phyloP scores from a whole-genome alignment of 2,329 filamentous ascomycete species.

The Coniochaeta ligniaria region DNA sequence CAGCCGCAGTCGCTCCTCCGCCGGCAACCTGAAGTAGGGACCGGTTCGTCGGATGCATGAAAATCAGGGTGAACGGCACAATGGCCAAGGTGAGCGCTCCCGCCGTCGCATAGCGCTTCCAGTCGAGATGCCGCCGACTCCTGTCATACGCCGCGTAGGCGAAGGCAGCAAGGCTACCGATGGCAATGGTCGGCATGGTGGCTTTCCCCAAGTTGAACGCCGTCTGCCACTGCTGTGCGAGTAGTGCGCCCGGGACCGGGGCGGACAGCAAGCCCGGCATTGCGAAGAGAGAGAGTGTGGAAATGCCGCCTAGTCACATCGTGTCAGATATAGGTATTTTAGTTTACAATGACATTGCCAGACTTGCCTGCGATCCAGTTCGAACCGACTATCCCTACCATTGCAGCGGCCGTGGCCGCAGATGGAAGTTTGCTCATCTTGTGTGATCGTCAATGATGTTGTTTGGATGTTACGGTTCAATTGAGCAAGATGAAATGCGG shows the following conservation, averaged over 20 bases:
- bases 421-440: conserved; percentile 7
- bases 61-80: conserved; percentile 29
- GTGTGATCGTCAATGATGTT: not conserved
- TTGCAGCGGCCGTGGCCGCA: conserved; percentile 21
- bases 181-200: conserved; percentile 28
- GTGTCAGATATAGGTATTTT: not conserved
- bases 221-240: conserved; percentile 27
- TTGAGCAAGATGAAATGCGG: not conserved
- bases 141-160: conserved; percentile 27
- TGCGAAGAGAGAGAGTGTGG: conserved; percentile 26
- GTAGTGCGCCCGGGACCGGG: conserved; percentile 18
- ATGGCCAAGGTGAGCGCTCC: conserved; percentile 26
- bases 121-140: conserved; percentile 16
- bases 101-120: conserved; percentile 25
- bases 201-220: conserved; percentile 27
- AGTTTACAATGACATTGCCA: not conserved
- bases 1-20: conserved; percentile 6
- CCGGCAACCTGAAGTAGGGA: conserved; percentile 16
- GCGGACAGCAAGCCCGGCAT: conserved; percentile 21
- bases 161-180: conserved; percentile 23
- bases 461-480: not conserved
- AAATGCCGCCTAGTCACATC: conserved; percentile 23
- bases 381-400: conserved; percentile 29
- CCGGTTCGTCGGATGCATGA: conserved; percentile 29
- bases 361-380: conserved; percentile 28